phyloP scores from a whole-genome alignment of 768 basidiomycete genomes.

The Epithele typhae region DNA sequence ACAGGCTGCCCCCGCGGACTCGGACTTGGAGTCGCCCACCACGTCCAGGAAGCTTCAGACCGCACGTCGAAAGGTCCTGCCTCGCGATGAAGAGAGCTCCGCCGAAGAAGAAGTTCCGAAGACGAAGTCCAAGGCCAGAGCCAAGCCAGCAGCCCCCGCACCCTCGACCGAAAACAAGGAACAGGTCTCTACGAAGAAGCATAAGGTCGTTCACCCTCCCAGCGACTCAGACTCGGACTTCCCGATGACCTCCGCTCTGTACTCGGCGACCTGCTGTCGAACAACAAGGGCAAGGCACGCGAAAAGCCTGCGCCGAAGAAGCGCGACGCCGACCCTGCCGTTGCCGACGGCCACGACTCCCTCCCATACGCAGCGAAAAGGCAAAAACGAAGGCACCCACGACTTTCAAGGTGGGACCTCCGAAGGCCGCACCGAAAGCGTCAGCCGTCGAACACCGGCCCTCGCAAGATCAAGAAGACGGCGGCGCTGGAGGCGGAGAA shows the following conservation, averaged over 20 bases:
- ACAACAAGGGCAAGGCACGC: not conserved
- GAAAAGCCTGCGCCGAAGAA: not conserved
- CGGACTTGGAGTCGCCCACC: conserved; percentile 2
- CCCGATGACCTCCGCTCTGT: conserved; percentile 7
- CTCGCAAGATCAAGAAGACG: conserved; percentile 1
- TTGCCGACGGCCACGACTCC: conserved; percentile 9
- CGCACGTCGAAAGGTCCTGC: not conserved
- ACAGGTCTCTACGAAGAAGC: not conserved
- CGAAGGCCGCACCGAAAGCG: not conserved
- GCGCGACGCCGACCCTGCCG: conserved; percentile 13
- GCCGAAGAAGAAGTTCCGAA: not conserved
- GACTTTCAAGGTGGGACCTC: no score
- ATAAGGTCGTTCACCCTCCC: not conserved
- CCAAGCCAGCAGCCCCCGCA: conserved; percentile 1
- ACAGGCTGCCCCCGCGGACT: not conserved
- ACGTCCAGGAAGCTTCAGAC: conserved; percentile 2
- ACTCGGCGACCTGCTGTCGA: conserved; percentile 5
- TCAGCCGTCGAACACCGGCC: not conserved
- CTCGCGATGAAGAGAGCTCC: not conserved
- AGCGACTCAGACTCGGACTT: conserved; percentile 4
- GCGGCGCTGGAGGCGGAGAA: conserved; percentile 17
- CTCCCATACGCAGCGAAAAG: conserved; percentile 2
- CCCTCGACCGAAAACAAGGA: not conserved
- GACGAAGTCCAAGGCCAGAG: conserved; percentile 5
- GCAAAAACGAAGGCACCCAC: no score